These are phyloP conservation scores for Russula emetica DNA, from an alignment of 768 basidiomycete species.

Conservation along the genomic window DNA sequence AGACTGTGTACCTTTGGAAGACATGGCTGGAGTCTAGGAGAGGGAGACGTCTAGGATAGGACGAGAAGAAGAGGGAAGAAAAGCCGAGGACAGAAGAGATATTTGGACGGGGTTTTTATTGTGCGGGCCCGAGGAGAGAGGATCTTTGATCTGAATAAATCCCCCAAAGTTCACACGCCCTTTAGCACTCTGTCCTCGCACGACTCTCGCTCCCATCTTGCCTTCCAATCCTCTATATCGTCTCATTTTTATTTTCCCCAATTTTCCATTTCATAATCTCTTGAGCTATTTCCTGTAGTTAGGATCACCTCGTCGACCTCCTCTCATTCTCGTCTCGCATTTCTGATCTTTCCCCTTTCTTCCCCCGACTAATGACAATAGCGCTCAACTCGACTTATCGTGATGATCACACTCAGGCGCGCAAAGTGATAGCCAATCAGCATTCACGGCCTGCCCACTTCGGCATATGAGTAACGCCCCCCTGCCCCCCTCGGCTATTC, in stretches of 20 bases:
- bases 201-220: conserved; percentile 14
- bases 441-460: not conserved
- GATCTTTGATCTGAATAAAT: not conserved
- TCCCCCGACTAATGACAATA: conserved; percentile 16
- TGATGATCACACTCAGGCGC: not conserved
- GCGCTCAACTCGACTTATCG: not conserved
- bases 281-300: not conserved
- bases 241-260: conserved; percentile 1
- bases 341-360: too few species aligned
- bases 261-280: not conserved
- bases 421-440: conserved; percentile 5
- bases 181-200: not conserved
- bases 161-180: conserved; percentile 29
- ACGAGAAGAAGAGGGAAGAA: conserved; percentile 5
- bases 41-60: conserved; percentile 9
- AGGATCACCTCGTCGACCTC: not conserved
- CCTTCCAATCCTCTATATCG: conserved; percentile 5
- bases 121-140: not conserved
- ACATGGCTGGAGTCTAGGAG: conserved; percentile 19
- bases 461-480: conserved; percentile 2
- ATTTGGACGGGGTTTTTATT: conserved; percentile 25
- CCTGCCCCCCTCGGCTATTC: not conserved
- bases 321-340: not conserved
- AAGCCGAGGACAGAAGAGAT: not conserved
- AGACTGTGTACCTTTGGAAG: conserved; percentile 25